These are phyloP conservation scores for Cordyceps javanica DNA, from an alignment of 2,329 filamentous ascomycete species.

Conservation along the genomic window DNA sequence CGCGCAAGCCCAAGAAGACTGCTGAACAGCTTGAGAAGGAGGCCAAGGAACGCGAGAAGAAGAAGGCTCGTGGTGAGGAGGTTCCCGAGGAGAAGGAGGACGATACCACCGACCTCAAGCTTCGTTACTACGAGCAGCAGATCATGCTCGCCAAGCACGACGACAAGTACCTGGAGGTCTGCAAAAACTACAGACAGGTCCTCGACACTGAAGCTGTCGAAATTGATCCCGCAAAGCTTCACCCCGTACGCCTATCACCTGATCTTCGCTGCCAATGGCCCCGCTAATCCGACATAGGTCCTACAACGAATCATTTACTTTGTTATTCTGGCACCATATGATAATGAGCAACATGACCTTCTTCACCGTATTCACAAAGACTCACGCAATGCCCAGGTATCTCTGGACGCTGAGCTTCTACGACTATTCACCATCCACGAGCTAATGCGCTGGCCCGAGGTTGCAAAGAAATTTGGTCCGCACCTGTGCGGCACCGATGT, in stretches of 20 bases:
- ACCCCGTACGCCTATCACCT: constrained; percentile 57
- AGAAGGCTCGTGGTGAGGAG: constrained; percentile 71
- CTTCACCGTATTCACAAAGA: constrained; percentile 89
- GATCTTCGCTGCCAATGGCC: not conserved
- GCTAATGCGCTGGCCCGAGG: constrained; percentile 96
- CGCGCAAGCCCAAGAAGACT: constrained; percentile 85
- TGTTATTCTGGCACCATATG: constrained; percentile 89
- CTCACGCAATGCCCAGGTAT: constrained; percentile 68
- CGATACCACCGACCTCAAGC: constrained; percentile 92
- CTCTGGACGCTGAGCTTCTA: constrained; percentile 76
- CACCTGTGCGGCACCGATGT: constrained; percentile 87
- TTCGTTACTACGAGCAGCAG: constrained; percentile 95
- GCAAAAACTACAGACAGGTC: constrained; percentile 97
- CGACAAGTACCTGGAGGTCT: constrained; percentile 92
- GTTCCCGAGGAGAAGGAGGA: constrained; percentile 73
- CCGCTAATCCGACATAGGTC: constrained; percentile 46
- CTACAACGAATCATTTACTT: constrained; percentile 97
- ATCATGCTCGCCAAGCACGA: constrained; percentile 95
- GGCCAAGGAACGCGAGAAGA: constrained; percentile 80
- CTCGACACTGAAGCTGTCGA: constrained; percentile 94
- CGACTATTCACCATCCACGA: constrained; percentile 94
- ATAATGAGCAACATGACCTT: constrained; percentile 97
- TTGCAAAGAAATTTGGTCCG: constrained; percentile 80
- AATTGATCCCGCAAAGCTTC: constrained; percentile 78
- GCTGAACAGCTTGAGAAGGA: constrained; percentile 86